Evolutionary conservation across 2,329 filamentous ascomycete species (phyloP).

Genomic region (Lecanicillium sp.): DNA sequence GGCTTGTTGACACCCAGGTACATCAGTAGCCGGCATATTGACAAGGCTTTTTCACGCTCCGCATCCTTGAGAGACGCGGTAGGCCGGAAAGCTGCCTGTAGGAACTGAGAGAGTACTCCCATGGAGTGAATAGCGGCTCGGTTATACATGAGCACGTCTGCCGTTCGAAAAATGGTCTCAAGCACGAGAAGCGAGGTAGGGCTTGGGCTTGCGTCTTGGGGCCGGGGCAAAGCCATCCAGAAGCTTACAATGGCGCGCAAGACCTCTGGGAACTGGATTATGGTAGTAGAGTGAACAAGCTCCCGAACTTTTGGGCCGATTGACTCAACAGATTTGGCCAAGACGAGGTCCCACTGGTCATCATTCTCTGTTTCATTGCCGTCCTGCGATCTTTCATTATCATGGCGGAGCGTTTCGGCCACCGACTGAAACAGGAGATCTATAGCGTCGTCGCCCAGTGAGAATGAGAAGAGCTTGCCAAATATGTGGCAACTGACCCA

Average conservation of each 20-base stretch:
- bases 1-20: constrained; percentile 69
- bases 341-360: constrained; percentile 30
- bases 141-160: constrained; percentile 59
- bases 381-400: constrained; percentile 16
- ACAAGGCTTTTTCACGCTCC: constrained; percentile 54
- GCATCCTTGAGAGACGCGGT: constrained; percentile 41
- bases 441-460: constrained; percentile 69
- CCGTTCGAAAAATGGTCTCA: constrained; percentile 51
- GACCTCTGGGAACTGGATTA: constrained; percentile 55
- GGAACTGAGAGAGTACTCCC: constrained; percentile 59
- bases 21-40: constrained; percentile 63
- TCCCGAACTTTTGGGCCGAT: constrained; percentile 34
- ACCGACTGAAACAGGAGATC: constrained; percentile 58
- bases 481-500: constrained; percentile 69
- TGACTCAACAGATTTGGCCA: constrained; percentile 28
- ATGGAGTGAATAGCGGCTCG: constrained; percentile 64
- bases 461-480: constrained; percentile 73
- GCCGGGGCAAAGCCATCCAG: constrained; percentile 54
- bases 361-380: constrained; percentile 23
- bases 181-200: constrained; percentile 57
- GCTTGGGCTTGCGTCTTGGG: constrained; percentile 33
- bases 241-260: constrained; percentile 54
- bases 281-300: constrained; percentile 42
- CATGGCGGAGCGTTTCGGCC: constrained; percentile 26
- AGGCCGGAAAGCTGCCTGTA: constrained; percentile 52